Percentiles rank a stretch among this genome's conserved stretches.
phyloP scores from a whole-genome alignment of 2,329 filamentous ascomycete genomes.

The Rhinocladiella mackenziei region DNA sequence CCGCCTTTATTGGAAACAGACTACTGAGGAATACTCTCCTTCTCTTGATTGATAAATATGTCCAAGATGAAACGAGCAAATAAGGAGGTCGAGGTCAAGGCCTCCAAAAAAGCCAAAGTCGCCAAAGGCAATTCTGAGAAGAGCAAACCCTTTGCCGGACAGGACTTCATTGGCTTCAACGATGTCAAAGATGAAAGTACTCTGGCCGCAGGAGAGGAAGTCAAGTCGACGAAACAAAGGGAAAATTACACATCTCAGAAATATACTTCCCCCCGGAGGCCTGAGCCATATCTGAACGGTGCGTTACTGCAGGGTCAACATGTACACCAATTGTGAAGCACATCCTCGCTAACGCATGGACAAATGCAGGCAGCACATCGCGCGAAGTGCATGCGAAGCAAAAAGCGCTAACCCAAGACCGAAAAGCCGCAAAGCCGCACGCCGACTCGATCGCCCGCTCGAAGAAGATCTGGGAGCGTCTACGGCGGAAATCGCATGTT shows the following conservation, averaged over 20 bases:
- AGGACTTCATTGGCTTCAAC: constrained; percentile 8
- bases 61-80: constrained; percentile 20
- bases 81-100: constrained; percentile 11
- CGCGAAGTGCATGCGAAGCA: constrained; percentile 91
- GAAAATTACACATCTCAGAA: constrained; percentile 1
- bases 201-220: neutral
- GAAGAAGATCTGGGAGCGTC: constrained; percentile 95
- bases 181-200: neutral
- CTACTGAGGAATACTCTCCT: too few species aligned
- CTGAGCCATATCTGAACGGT: constrained; percentile 20
- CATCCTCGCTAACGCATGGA: constrained; percentile 2
- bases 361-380: constrained; percentile 57
- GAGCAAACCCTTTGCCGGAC: neutral
- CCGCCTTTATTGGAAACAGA: too few species aligned
- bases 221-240: constrained; percentile 1
- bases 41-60: constrained; percentile 4
- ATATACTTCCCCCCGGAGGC: neutral
- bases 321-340: neutral
- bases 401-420: constrained; percentile 79
- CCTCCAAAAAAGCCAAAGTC: constrained; percentile 12
- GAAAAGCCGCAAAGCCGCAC: constrained; percentile 88
- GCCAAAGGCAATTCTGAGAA: neutral
- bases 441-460: constrained; percentile 82
- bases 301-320: neutral
- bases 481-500: constrained; percentile 90